Conservation (phyloP, 768 basidiomycete species). For the Cyclocybe aegerita region DNA sequence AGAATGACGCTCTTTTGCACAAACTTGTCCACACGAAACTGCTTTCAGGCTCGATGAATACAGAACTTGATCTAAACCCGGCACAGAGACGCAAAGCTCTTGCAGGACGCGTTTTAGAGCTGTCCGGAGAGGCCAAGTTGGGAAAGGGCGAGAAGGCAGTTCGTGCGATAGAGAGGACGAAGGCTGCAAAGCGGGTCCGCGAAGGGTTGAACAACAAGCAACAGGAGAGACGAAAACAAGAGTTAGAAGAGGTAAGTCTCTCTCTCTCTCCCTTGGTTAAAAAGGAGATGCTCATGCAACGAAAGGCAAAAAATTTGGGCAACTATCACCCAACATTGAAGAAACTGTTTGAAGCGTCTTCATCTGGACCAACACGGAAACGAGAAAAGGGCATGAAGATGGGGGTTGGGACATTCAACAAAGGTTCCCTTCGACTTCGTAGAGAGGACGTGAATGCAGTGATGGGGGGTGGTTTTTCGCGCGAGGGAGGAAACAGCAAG, state of each 20-base stretch:
- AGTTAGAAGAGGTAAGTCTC: conserved; percentile 66
- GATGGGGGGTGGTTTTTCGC: conserved; percentile 20
- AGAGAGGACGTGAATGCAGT: conserved; percentile 54
- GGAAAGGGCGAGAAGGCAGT: conserved; percentile 73
- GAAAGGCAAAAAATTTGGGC: conserved; percentile 77
- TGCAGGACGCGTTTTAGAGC: conserved; percentile 74
- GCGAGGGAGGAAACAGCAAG: conserved; percentile 13
- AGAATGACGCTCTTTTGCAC: conserved; percentile 79
- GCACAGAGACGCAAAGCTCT: conserved; percentile 74
- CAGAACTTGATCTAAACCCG: conserved; percentile 58
- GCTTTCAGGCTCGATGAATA: conserved; percentile 69
- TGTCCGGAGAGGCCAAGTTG: conserved; percentile 64
- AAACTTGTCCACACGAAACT: conserved; percentile 78
- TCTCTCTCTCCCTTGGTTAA: conserved; percentile 5
- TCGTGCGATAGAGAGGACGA: conserved; percentile 62
- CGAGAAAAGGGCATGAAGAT: conserved; percentile 68
- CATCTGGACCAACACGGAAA: conserved; percentile 35
- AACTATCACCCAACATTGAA: conserved; percentile 85
- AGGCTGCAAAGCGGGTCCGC: conserved; percentile 69
- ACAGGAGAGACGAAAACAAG: conserved; percentile 48
- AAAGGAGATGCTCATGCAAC: background rate
- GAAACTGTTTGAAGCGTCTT: conserved; percentile 51
- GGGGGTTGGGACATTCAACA: conserved; percentile 77
- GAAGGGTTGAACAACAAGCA: conserved; percentile 68
- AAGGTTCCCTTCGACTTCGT: conserved; percentile 67